Conservation (phyloP, 2,329 filamentous ascomycete genomes). For the Iodosphaeria phyllophila region DNA sequence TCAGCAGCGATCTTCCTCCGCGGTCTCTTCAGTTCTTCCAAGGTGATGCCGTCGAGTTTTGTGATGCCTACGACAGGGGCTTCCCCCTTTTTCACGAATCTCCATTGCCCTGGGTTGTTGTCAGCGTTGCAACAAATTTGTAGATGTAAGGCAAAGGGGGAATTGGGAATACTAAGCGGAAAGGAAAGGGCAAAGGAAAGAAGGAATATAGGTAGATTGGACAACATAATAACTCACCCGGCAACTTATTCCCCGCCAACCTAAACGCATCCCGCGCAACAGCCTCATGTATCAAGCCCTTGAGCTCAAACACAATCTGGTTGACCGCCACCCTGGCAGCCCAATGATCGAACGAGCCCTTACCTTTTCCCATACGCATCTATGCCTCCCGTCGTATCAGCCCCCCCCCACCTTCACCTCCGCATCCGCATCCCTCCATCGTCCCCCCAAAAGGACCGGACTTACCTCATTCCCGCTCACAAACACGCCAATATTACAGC, state of each 20-base stretch:
- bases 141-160: background rate
- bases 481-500: slow-evolving; percentile 88
- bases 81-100: slow-evolving; percentile 88
- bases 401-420: background rate
- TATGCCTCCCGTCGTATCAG: slow-evolving; percentile 10
- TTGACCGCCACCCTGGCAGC: slow-evolving; percentile 76
- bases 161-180: no score
- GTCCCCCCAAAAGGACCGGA: no score
- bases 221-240: slow-evolving; percentile 36
- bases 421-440: no score
- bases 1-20: slow-evolving; percentile 43
- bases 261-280: slow-evolving; percentile 86
- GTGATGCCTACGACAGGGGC: slow-evolving; percentile 81
- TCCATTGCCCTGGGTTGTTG: slow-evolving; percentile 52
- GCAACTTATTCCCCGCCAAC: slow-evolving; percentile 85
- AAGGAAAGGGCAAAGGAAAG: no score
- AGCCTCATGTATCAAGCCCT: slow-evolving; percentile 85
- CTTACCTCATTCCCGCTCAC: slow-evolving; percentile 78
- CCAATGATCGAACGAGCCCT: slow-evolving; percentile 95
- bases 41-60: slow-evolving; percentile 67
- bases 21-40: slow-evolving; percentile 69
- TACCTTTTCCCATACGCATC: slow-evolving; percentile 98
- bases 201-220: background rate
- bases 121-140: background rate
- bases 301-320: slow-evolving; percentile 82